Conservation (phyloP, 352 stramenopile species). For the Globisporangium uncinulatum region DNA sequence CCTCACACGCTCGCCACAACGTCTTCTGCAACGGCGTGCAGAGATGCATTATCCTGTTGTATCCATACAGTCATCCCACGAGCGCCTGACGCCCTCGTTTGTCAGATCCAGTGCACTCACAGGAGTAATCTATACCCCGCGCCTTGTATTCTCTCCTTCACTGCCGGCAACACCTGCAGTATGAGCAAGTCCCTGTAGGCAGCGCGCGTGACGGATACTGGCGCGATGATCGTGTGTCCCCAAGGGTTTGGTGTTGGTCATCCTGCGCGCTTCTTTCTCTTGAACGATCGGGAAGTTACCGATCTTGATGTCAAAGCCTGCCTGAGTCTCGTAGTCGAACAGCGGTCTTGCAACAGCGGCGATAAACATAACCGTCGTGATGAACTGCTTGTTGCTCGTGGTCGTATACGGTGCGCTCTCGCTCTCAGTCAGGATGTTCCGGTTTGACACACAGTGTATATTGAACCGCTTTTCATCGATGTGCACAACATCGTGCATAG, state of each 20-base stretch:
- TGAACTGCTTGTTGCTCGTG: not conserved
- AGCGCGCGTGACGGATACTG: not conserved
- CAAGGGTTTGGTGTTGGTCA: not conserved
- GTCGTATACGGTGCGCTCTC: not conserved
- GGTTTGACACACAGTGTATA: not conserved
- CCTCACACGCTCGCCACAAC: not conserved
- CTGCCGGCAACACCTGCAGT: not conserved
- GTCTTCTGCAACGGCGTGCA: not conserved
- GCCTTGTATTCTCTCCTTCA: not conserved
- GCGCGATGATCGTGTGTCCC: not conserved
- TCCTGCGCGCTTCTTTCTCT: not conserved
- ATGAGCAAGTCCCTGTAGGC: not conserved
- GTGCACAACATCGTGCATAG: not conserved
- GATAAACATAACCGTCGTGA: not conserved
- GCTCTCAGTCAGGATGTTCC: not conserved
- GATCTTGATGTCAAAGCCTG: not conserved
- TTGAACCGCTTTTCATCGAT: not conserved
- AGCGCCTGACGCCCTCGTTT: too few relatives aligned
- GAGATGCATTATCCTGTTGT: not conserved
- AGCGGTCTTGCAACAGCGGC: not conserved
- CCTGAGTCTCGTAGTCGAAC: not conserved
- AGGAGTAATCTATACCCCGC: too few relatives aligned
- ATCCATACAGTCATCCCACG: not conserved
- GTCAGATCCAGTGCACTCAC: too few relatives aligned
- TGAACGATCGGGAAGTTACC: not conserved